Evolutionary conservation across 2,329 filamentous ascomycete genomes (phyloP), one percentile per base, ranked within the genome.

Genomic region (Waltergamsia citrina): DNA sequence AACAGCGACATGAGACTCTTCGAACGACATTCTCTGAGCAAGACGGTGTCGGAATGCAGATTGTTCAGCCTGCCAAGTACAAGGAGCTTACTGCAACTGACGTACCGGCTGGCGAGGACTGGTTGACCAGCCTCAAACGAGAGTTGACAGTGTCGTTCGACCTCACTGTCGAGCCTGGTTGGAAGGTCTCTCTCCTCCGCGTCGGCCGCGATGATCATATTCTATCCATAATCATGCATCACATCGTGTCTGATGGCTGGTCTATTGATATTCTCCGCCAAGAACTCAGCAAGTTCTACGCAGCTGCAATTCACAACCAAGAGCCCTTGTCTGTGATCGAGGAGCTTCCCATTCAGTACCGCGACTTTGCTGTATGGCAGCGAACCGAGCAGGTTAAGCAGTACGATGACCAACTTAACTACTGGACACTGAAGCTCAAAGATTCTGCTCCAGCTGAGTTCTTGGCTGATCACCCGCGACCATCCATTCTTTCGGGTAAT

Each of bases 391-490:
- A 51, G 9, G 36, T 27, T 0, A 32, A 24, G 1, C 34, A 43
- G 6, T 40, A 50, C 3, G 23, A 47, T 15, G 34, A 23, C 5
- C 49, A 52, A 10, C 33, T 52, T 0, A 21, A 38, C 0, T 50
- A 52, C 20, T 51, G 48, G 49, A 32, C 38, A 20, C 31, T 31
- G 28, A 12, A 35, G 23, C 37, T 37, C 6, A 26, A 34, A n/a
- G 30, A 24, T 6, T 30, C 29, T 11, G 21, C 29, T n/a, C 22
- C 34, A 12, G 20, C 29, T 6, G 39, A 42, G 30, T 37, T 56
- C 7, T 46, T 64, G 7, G 57, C 59, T 6, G 62, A 66, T 37
- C 51, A 8, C 52, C 52, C 1, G 29, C 43, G 4, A 49, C 52
- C 4, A 57, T 55, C 11, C 31, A 43, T 14, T 38, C 45, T 10